phyloP scores from a whole-genome alignment of 73 alveolate species.

The Tetrahymena malaccensis region DNA sequence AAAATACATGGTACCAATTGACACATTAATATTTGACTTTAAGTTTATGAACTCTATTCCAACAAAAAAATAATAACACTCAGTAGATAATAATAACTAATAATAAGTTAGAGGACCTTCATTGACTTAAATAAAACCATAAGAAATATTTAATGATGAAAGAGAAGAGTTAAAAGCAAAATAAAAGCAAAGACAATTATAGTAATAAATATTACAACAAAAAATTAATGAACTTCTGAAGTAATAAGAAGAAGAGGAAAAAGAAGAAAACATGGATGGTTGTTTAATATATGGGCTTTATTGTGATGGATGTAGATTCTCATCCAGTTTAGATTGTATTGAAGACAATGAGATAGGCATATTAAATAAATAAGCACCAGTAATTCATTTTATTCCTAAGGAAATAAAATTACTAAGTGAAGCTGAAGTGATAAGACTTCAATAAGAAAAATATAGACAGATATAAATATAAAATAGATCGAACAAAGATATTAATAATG shows the following conservation, averaged over 20 bases:
- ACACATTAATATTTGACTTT: conserved; percentile 70
- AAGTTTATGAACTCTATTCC: conserved; percentile 54
- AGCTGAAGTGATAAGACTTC: background rate
- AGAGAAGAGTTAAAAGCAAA: background rate
- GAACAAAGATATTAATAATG: background rate
- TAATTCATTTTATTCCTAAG: conserved; percentile 81
- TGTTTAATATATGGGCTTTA: conserved; percentile 86
- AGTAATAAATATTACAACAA: background rate
- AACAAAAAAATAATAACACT: background rate
- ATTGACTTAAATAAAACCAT: background rate
- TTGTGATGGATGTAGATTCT: conserved; percentile 94
- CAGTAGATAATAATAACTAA: background rate
- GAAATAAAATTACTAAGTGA: background rate
- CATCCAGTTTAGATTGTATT: conserved; percentile 46
- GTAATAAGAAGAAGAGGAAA: background rate
- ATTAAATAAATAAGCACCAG: conserved; percentile 76
- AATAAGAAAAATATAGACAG: background rate
- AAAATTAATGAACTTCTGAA: background rate
- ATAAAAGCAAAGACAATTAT: background rate
- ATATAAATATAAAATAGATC: background rate
- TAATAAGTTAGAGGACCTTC: background rate
- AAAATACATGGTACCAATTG: conserved; percentile 85
- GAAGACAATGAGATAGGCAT: conserved; percentile 83
- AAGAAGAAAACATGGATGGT: conserved; percentile 45
- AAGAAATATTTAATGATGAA: background rate